These are phyloP conservation scores for Scolecobasidium constrictum DNA, from an alignment of 2,329 filamentous ascomycete genomes.

Conservation along the genomic window DNA sequence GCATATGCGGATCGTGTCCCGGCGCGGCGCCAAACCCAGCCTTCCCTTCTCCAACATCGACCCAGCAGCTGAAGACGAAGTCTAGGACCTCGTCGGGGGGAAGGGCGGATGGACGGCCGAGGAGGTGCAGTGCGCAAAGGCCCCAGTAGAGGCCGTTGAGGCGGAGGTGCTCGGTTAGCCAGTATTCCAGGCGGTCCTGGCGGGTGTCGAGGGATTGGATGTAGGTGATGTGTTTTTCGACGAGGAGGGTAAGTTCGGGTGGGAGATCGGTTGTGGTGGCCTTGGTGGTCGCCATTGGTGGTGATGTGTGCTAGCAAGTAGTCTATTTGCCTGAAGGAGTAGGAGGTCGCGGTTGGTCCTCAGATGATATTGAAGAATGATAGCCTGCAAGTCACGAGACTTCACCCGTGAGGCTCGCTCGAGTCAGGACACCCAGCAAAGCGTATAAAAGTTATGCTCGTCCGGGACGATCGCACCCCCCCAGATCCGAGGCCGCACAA, in stretches of 20 bases:
- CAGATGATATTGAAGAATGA: no score
- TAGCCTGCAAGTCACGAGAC: no score
- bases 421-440: no score
- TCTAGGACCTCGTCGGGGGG: constrained; percentile 72
- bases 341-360: no score
- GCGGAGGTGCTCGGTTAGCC: constrained; percentile 92
- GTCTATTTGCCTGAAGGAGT: no score
- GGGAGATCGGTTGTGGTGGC: constrained; percentile 4
- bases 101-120: constrained; percentile 70
- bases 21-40: constrained; percentile 93
- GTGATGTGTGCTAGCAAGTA: constrained; percentile 27
- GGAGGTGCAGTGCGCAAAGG: constrained; percentile 73
- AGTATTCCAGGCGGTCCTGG: constrained; percentile 93
- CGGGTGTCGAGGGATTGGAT: constrained; percentile 88
- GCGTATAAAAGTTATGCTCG: no score
- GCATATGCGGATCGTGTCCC: constrained; percentile 88
- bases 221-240: constrained; percentile 73
- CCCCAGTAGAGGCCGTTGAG: constrained; percentile 97
- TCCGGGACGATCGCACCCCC: no score
- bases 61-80: constrained; percentile 92
- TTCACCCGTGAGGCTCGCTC: no score
- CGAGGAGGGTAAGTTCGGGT: constrained; percentile 38
- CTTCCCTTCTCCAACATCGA: constrained; percentile 70
- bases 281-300: no score
- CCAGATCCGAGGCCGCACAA: no score